Base-by-base conservation (phyloP, 805 yeast species). In the Candida fluviatilis region DNA sequence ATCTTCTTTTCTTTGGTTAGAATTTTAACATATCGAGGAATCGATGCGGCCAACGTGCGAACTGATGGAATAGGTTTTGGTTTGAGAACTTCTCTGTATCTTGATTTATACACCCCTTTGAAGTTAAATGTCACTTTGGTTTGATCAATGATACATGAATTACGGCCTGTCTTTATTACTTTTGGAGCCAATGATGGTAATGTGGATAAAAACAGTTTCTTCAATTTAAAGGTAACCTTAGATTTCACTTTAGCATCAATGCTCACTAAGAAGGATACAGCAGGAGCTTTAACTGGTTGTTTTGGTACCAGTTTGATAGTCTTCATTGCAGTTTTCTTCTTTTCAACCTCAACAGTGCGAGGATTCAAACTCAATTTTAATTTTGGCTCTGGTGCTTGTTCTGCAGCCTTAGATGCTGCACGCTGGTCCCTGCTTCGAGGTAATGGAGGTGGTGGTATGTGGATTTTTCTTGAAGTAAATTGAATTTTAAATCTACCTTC, bases 401-500 rank as follows among this genome's bases (percentile, higher is more conserved):
- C 30, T 33, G 32, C 18, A 14, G n/a, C 23, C 23, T 21, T 14
- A 27, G 25, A 28, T 33, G 36, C 27, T 25, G 15, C 16, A 26
- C 33, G 31, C 31, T 38, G 13, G 41, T 34, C 36, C 38, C 42
- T n/a, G 34, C 18, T 16, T 35, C 43, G 6, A 38, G 32, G 23
- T 23, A 25, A 17, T 35, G 18, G 28, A 18, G 36, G 33, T 7
- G 31, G n/a, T 14, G 34, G n/a, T 5, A 7, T 18, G 7, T 34
- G 28, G 10, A 38, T 32, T 21, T 51, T 51, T 35, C 45, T 35
- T 0, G 64, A 51, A 1, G 68, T 64, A 34, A 76, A 55, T 48
- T 73, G 81, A 34, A 77, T 72, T 50, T 71, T 75, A 44, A 77
- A 69, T 39, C 79, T 54, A 2, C 80, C 80, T 49, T 80, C 82